phyloP scores from a whole-genome alignment of 306 rosid genomes.

The Corylus heterophylla region DNA sequence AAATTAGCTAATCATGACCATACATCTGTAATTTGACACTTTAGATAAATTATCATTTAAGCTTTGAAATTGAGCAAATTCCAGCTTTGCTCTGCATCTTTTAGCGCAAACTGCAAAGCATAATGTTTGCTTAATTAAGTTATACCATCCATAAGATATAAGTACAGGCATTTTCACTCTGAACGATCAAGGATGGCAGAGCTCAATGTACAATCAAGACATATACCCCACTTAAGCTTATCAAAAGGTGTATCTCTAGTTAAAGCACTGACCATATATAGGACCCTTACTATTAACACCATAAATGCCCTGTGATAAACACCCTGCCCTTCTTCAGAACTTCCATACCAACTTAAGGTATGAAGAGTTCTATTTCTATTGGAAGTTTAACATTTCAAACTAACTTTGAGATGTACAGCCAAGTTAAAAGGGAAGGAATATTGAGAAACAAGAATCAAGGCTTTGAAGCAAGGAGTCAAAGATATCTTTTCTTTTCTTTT shows the following conservation, averaged over 20 bases:
- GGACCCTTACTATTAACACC: not conserved
- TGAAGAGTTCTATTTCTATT: not conserved
- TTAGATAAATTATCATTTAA: not conserved
- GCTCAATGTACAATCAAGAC: not conserved
- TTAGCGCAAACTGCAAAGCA: not conserved
- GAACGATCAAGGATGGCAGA: not conserved
- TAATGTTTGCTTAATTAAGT: not conserved
- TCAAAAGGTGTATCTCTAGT: not conserved
- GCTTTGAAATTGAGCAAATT: not conserved
- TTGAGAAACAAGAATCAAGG: not conserved
- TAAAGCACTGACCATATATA: not conserved
- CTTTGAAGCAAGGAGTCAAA: not conserved
- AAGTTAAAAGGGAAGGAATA: not conserved
- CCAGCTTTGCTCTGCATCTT: not conserved
- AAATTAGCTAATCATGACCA: not conserved
- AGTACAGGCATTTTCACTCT: not conserved
- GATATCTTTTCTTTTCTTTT: not conserved
- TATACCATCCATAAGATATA: not conserved
- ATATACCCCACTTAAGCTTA: not conserved
- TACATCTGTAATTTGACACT: not conserved
- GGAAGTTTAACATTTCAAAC: not conserved
- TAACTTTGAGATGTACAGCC: slow-evolving; percentile 3
- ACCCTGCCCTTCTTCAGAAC: not conserved
- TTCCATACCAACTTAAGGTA: not conserved
- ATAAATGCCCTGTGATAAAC: not conserved